Evolutionary conservation across 2,329 filamentous ascomycete genomes (phyloP).

Genomic region (Chlorencoelia australis): DNA sequence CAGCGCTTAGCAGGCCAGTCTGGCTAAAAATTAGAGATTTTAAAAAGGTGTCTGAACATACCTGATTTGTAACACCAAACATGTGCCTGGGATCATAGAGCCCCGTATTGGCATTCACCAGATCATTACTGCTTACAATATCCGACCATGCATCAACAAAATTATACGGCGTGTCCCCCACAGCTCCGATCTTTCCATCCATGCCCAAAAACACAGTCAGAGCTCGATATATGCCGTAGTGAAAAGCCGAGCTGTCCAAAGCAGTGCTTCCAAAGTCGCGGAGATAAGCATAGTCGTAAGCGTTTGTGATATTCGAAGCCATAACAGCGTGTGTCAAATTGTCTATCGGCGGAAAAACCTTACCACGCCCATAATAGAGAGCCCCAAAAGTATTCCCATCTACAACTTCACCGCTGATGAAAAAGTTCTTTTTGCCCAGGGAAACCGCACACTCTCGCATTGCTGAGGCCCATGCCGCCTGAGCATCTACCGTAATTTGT

Average conservation of each 20-base stretch:
- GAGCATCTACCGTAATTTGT: slow-evolving; percentile 51
- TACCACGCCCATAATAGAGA: slow-evolving; percentile 50
- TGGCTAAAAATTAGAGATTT: no score
- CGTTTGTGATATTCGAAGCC: slow-evolving; percentile 5
- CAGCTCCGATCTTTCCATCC: slow-evolving; percentile 32
- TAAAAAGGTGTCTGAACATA: no score
- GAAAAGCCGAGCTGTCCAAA: slow-evolving; percentile 50
- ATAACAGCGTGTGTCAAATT: slow-evolving; percentile 1
- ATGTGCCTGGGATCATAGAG: slow-evolving; percentile 54
- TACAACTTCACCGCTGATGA: slow-evolving; percentile 53
- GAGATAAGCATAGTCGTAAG: slow-evolving; percentile 36
- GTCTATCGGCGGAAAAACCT: slow-evolving; percentile 39
- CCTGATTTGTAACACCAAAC: slow-evolving; percentile 52
- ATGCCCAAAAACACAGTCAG: slow-evolving; percentile 50
- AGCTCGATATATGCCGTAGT: slow-evolving; percentile 53
- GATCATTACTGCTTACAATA: slow-evolving; percentile 46
- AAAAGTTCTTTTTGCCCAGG: slow-evolving; percentile 52
- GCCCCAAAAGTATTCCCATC: slow-evolving; percentile 49
- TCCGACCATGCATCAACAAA: slow-evolving; percentile 43
- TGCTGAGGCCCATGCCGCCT: slow-evolving; percentile 45
- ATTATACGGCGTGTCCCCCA: slow-evolving; percentile 37
- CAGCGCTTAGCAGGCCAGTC: no score
- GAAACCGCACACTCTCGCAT: slow-evolving; percentile 46
- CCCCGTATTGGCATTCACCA: slow-evolving; percentile 49
- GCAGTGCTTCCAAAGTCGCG: slow-evolving; percentile 41